Percentiles rank a stretch among this genome's conserved stretches.
Evolutionary conservation across 441 rosid genomes (phyloP).

Genomic region (Codiaeum variegatum): DNA sequence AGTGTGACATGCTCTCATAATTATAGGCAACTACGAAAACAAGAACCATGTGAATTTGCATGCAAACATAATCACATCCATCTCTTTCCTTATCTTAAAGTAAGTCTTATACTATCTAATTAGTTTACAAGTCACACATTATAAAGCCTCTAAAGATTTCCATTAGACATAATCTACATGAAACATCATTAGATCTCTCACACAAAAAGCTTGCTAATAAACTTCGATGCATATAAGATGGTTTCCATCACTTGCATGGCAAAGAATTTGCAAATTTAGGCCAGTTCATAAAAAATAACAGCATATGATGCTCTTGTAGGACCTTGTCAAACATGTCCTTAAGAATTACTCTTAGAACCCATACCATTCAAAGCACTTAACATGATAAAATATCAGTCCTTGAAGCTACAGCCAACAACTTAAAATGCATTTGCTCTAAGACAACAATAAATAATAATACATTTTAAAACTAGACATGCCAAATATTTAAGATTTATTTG

Average conservation of each 20-base stretch:
- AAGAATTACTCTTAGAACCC: not conserved
- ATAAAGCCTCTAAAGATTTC: not conserved
- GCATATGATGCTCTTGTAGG: not conserved
- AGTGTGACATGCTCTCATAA: not conserved
- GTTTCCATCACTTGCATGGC: not conserved
- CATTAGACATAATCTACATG: not conserved
- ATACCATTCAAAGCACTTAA: not conserved
- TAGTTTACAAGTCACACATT: not conserved
- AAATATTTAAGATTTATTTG: not conserved
- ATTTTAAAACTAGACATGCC: not conserved
- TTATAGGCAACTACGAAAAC: not conserved
- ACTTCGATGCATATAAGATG: not conserved
- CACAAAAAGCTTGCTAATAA: not conserved
- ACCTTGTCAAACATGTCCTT: not conserved
- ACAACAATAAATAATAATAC: not conserved
- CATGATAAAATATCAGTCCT: not conserved
- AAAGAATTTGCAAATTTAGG: not conserved
- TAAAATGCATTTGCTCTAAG: not conserved
- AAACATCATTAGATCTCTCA: not conserved
- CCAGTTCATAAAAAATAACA: not conserved
- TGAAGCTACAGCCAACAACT: not conserved
- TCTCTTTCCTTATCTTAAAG: not conserved
- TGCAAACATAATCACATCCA: not conserved
- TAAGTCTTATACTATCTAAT: not conserved
- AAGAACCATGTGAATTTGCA: not conserved